phyloP scores from a whole-genome alignment of 768 basidiomycete species.

The Erythrobasidium yunnanense region DNA sequence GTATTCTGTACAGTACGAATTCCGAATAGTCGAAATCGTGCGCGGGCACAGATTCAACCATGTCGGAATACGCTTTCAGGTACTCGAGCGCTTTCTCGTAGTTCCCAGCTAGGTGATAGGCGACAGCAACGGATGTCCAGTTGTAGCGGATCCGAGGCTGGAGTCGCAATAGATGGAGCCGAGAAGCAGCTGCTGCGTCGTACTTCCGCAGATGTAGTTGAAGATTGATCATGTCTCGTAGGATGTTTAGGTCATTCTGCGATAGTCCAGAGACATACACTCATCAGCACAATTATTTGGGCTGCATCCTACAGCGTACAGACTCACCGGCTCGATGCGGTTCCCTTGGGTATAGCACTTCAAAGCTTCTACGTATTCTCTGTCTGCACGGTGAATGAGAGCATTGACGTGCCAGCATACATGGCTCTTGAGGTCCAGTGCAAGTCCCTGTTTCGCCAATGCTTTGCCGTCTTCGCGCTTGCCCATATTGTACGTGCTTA shows the following conservation, averaged over 20 bases:
- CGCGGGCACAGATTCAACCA: conserved; percentile 52
- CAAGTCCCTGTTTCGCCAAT: conserved; percentile 70
- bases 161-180: conserved; percentile 64
- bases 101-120: conserved; percentile 73
- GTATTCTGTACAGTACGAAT: conserved; percentile 63
- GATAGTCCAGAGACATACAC: background rate
- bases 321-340: conserved; percentile 67
- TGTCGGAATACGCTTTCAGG: conserved; percentile 57
- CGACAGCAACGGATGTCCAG: conserved; percentile 81
- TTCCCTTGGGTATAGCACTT: conserved; percentile 85
- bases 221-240: conserved; percentile 78
- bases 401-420: conserved; percentile 98
- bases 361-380: conserved; percentile 85
- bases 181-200: conserved; percentile 66
- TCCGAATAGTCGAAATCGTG: conserved; percentile 78
- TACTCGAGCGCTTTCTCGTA: conserved; percentile 58
- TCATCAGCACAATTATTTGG: conserved; percentile 12
- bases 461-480: conserved; percentile 69
- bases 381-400: conserved; percentile 83
- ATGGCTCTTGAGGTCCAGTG: conserved; percentile 62
- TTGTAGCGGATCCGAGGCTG: conserved; percentile 74
- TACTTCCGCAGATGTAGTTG: conserved; percentile 77
- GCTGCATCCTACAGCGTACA: background rate
- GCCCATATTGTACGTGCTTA: conserved; percentile 69
- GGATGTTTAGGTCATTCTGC: conserved; percentile 86